Conservation (phyloP, 305 asterid genomes). For the Galium porrigens region DNA sequence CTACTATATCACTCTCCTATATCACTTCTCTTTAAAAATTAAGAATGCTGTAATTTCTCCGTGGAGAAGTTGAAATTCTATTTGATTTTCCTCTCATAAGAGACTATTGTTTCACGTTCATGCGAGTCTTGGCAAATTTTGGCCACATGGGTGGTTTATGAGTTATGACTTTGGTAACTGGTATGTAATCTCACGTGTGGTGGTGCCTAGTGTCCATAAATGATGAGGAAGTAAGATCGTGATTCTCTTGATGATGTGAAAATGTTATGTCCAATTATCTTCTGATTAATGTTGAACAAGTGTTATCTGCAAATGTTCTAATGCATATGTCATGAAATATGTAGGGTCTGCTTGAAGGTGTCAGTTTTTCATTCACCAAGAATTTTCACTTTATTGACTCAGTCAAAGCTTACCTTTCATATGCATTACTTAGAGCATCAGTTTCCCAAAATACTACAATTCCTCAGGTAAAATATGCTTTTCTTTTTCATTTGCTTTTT, state of each 20-base stretch:
- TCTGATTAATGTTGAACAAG: neutral
- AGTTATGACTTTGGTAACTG: neutral
- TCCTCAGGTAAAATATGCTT: conserved; percentile 49
- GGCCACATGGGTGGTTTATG: neutral
- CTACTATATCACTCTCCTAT: neutral
- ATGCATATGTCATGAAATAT: conserved; percentile 11
- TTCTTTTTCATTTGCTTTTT: conserved; percentile 16
- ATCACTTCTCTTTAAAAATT: neutral
- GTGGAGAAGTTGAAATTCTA: neutral
- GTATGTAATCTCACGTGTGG: no score
- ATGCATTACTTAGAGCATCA: conserved; percentile 80
- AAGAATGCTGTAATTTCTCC: neutral
- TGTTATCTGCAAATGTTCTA: neutral
- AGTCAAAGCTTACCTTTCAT: conserved; percentile 83
- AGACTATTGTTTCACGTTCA: neutral
- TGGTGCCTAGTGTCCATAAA: neutral
- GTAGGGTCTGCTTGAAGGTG: conserved; percentile 90
- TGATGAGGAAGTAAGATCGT: neutral
- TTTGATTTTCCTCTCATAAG: neutral
- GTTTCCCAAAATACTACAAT: conserved; percentile 59
- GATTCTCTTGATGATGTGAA: neutral
- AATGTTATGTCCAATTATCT: neutral
- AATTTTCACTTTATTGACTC: conserved; percentile 75
- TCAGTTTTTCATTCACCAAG: conserved; percentile 62
- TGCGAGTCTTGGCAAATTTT: neutral